Conservation (phyloP, 2,329 filamentous ascomycete species). For the Colletotrichum shisoi region DNA sequence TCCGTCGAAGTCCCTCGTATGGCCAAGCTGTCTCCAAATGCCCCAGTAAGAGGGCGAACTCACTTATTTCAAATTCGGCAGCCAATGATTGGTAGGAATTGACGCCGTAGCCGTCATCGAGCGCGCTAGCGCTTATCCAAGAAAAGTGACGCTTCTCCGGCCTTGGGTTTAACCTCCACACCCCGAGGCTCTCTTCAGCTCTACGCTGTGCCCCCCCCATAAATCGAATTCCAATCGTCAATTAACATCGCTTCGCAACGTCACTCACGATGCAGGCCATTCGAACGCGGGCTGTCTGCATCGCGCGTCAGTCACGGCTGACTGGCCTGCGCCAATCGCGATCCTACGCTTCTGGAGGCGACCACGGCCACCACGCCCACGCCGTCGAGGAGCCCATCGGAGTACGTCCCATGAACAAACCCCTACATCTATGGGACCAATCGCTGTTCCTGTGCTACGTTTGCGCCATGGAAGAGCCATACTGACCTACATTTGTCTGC, state of each 20-base stretch:
- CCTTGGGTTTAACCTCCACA: conserved; percentile 33
- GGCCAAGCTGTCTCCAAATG: conserved; percentile 37
- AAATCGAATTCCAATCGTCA: conserved; percentile 24
- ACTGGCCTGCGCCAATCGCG: conserved; percentile 51
- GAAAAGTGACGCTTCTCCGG: conserved; percentile 36
- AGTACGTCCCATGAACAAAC: conserved; percentile 53
- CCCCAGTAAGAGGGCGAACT: conserved; percentile 30
- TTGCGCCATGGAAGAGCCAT: background rate
- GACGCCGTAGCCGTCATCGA: conserved; percentile 10
- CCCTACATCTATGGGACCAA: background rate
- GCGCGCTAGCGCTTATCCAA: conserved; percentile 25
- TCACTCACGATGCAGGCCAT: conserved; percentile 50
- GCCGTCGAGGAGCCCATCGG: conserved; percentile 63
- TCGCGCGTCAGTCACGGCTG: conserved; percentile 50
- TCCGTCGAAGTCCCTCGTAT: conserved; percentile 32
- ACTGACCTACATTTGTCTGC: conserved; percentile 24
- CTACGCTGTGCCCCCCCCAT: conserved; percentile 11
- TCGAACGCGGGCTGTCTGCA: conserved; percentile 49
- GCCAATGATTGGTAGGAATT: conserved; percentile 20
- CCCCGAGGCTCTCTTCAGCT: conserved; percentile 32
- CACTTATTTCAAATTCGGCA: conserved; percentile 40
- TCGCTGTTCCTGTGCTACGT: background rate
- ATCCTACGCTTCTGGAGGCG: conserved; percentile 61
- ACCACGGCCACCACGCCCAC: conserved; percentile 56
- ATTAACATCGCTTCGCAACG: conserved; percentile 33